Base-by-base conservation (phyloP, 495 filamentous ascomycete species). In the Rostrohypoxylon terebratum region DNA sequence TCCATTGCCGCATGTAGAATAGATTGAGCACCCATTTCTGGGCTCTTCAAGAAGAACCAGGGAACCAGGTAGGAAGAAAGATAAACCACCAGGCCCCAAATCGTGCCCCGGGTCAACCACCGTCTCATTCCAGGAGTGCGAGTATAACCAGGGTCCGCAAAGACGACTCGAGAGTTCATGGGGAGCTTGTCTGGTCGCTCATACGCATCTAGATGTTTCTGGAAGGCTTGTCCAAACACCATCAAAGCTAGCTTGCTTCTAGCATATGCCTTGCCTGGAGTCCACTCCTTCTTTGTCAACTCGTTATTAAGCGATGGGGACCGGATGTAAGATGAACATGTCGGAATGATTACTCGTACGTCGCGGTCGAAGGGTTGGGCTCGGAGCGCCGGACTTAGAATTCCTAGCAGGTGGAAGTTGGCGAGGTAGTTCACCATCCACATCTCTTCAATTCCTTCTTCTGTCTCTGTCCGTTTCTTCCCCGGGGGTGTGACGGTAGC, bases 371-470 rank as follows among this genome's bases (percentile, higher is more conserved):
- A 87, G 0, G 95, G 96, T 79, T 99, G 96, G 13, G 90, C 94
- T 64, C 92, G 86, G 44, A 99, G 83, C 0, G 94, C 93, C 0
- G 96, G 96, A 69, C 89, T 92, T 33, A 99, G 83, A 48, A 98
- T 96, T 75, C 91, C 92, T 51, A 99, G 84, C 4, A 99, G 85
- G 75, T 98, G 96, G 83, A 97, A 98, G 75, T 98, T 97, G 40
- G 94, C 89, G 6, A 99, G 88, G 77, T 94, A 99, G 77, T 99
- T 98, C 61, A 98, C 85, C 77, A 93, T 93, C 94, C 94, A 98
- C 74, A 91, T 93, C 63, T 87, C 86, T 79, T 98, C 95, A 14
- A 98, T 81, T 0, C 92, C 94, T 76, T 97, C 95, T 4, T 84
- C 77, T 0, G 93, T 94, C 28, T 86, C 79, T 0, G 73, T 77